These are phyloP conservation scores for Candolleomyces aberdarensis DNA, from an alignment of 768 basidiomycete species.

Conservation along the genomic window DNA sequence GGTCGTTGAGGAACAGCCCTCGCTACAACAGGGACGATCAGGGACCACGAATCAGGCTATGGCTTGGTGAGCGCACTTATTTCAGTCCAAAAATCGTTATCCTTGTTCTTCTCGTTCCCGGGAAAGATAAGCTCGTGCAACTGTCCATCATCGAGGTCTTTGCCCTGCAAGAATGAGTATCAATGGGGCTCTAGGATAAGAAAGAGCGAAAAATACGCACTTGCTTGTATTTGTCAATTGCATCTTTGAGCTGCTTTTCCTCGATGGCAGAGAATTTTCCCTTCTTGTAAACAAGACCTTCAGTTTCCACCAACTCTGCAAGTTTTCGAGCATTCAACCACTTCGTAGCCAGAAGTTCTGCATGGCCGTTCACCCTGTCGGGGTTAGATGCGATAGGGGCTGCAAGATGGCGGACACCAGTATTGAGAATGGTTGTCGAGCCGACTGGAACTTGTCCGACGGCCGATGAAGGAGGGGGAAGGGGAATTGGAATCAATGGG, in stretches of 20 bases:
- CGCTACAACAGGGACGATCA: slow-evolving; percentile 39
- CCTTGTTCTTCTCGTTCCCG: slow-evolving; percentile 55
- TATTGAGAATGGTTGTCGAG: slow-evolving; percentile 33
- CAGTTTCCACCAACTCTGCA: slow-evolving; percentile 60
- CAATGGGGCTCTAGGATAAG: background rate
- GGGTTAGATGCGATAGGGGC: slow-evolving; percentile 24
- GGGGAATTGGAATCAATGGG: slow-evolving; percentile 16
- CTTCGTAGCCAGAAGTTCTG: slow-evolving; percentile 69
- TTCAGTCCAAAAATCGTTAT: slow-evolving; percentile 75
- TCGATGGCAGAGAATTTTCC: slow-evolving; percentile 84
- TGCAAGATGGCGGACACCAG: background rate
- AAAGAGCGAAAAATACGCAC: slow-evolving; percentile 34
- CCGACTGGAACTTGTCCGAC: slow-evolving; percentile 40
- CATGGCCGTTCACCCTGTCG: slow-evolving; percentile 52
- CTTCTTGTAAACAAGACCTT: slow-evolving; percentile 85
- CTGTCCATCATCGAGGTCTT: slow-evolving; percentile 51
- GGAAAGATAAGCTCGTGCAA: slow-evolving; percentile 66
- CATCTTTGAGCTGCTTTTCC: slow-evolving; percentile 58
- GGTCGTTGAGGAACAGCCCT: slow-evolving; percentile 70
- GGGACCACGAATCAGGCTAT: background rate
- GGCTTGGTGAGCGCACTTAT: slow-evolving; percentile 51
- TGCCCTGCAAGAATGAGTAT: slow-evolving; percentile 33
- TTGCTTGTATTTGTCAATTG: slow-evolving; percentile 59
- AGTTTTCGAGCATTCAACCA: slow-evolving; percentile 74
- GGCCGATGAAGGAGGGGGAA: slow-evolving; percentile 28